Percentiles rank a stretch among this genome's conserved stretches.
These are phyloP conservation scores for Diaporthe sp. DNA, from an alignment of 2,329 filamentous ascomycete genomes.

Conservation along the genomic window DNA sequence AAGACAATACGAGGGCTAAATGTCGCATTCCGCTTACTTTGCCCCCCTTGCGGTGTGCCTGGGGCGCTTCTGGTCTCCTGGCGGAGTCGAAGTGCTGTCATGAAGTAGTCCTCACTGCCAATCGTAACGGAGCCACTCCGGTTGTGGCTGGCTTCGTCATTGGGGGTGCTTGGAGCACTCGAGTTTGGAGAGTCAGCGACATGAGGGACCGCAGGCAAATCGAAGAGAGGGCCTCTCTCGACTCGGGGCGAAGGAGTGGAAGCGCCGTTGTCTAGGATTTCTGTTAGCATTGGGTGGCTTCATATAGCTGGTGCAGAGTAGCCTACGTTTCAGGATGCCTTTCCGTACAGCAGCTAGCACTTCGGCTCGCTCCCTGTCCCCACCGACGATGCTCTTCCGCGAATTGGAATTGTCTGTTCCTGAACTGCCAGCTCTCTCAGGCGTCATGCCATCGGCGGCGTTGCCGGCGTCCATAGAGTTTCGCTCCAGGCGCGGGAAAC, in stretches of 20 bases:
- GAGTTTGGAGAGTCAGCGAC: conserved; percentile 84
- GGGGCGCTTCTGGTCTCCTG: conserved; percentile 85
- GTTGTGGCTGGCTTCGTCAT: conserved; percentile 79
- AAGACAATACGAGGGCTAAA: conserved; percentile 97
- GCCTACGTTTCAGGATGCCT: conserved; percentile 91
- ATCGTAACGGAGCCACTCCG: conserved; percentile 79
- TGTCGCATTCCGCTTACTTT: conserved; percentile 72
- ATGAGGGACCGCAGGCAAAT: conserved; percentile 71
- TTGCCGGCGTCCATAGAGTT: conserved; percentile 80
- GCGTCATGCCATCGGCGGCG: conserved; percentile 53
- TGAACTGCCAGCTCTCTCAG: conserved; percentile 68
- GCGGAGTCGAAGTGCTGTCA: conserved; percentile 78
- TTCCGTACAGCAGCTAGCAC: conserved; percentile 93
- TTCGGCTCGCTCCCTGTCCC: conserved; percentile 90
- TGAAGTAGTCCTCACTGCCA: conserved; percentile 91
- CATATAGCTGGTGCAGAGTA: neutral
- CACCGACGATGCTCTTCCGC: conserved; percentile 90
- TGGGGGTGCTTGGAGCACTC: conserved; percentile 89
- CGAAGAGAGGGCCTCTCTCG: conserved; percentile 68
- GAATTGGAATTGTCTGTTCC: conserved; percentile 72
- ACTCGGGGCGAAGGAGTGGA: conserved; percentile 71
- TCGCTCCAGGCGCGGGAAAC: conserved; percentile 86
- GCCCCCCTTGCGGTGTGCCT: conserved; percentile 75
- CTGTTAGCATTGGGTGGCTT: conserved; percentile 28
- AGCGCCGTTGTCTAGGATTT: conserved; percentile 68